Conservation (phyloP, 192 early-diverging fungal species). For the Entophlyctis luteolus region DNA sequence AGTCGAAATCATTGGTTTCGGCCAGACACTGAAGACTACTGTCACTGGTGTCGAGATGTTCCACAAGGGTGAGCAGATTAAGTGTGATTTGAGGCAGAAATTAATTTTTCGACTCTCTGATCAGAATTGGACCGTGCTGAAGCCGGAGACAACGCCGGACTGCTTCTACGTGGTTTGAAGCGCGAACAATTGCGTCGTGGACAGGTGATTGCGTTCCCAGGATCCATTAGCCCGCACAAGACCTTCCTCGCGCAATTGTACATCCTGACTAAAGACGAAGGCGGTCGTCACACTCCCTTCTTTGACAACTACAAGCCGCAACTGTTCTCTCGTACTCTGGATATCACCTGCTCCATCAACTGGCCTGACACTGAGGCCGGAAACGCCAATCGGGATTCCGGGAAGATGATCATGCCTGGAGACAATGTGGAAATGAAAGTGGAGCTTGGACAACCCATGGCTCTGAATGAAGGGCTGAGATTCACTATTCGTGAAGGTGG, state of each 20-base stretch:
- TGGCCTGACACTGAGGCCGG: slow-evolving; percentile 60
- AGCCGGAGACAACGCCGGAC: slow-evolving; percentile 98
- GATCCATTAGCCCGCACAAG: slow-evolving; percentile 90
- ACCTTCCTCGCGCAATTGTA: slow-evolving; percentile 92
- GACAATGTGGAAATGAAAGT: slow-evolving; percentile 89
- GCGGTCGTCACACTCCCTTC: slow-evolving; percentile 96
- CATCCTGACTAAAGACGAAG: slow-evolving; percentile 95
- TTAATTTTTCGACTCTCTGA: background rate
- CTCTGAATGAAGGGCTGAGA: slow-evolving; percentile 89
- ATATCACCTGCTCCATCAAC: slow-evolving; percentile 80
- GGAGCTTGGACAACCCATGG: slow-evolving; percentile 76
- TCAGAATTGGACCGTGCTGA: slow-evolving; percentile 89
- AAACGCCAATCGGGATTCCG: slow-evolving; percentile 74
- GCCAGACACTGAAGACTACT: slow-evolving; percentile 82
- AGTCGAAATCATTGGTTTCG: slow-evolving; percentile 95
- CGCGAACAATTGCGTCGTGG: slow-evolving; percentile 93
- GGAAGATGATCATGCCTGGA: slow-evolving; percentile 97
- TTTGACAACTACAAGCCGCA: slow-evolving; percentile 96
- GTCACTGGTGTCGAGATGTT: slow-evolving; percentile 99
- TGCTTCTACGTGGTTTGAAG: slow-evolving; percentile 93
- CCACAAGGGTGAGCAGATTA: slow-evolving; percentile 69
- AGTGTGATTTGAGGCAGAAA: background rate
- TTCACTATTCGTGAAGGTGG: slow-evolving; percentile 98
- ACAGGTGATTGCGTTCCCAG: slow-evolving; percentile 87
- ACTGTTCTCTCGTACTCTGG: slow-evolving; percentile 92